These are phyloP conservation scores for Raffaelea deltoideospora DNA, from an alignment of 2,329 filamentous ascomycete genomes.

Conservation along the genomic window DNA sequence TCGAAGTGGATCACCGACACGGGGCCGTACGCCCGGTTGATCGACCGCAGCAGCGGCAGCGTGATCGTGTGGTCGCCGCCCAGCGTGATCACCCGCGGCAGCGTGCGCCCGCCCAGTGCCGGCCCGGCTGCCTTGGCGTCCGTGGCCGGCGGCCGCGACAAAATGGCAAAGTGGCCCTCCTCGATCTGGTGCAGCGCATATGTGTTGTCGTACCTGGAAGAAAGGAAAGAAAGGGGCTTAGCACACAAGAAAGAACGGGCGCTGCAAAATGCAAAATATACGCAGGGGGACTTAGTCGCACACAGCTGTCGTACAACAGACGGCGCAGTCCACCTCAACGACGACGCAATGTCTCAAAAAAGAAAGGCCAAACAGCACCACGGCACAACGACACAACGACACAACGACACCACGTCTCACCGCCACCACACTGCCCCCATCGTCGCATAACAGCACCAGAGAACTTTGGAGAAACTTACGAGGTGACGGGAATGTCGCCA, in stretches of 20 bases:
- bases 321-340: too few relatives aligned
- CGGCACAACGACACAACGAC: too few relatives aligned
- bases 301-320: too few relatives aligned
- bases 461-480: conserved; percentile 32
- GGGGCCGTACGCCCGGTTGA: conserved; percentile 45
- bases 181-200: conserved; percentile 77
- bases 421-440: too few relatives aligned
- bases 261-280: too few relatives aligned
- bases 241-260: too few relatives aligned
- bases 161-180: conserved; percentile 62
- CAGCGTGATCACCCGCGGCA: conserved; percentile 69
- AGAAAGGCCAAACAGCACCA: too few relatives aligned
- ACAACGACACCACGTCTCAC: too few relatives aligned
- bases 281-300: too few relatives aligned
- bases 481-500: conserved; percentile 73
- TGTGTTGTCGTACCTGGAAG: conserved; percentile 54
- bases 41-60: conserved; percentile 40
- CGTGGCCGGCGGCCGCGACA: conserved; percentile 56
- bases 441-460: too few relatives aligned
- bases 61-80: conserved; percentile 50
- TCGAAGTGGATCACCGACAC: conserved; percentile 49
- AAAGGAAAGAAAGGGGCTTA: conserved; percentile 13
- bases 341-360: too few relatives aligned
- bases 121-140: conserved; percentile 51
- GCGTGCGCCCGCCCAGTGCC: conserved; percentile 56